Conservation (phyloP, 2,329 filamentous ascomycete species). For the Colletotrichum paranaense region DNA sequence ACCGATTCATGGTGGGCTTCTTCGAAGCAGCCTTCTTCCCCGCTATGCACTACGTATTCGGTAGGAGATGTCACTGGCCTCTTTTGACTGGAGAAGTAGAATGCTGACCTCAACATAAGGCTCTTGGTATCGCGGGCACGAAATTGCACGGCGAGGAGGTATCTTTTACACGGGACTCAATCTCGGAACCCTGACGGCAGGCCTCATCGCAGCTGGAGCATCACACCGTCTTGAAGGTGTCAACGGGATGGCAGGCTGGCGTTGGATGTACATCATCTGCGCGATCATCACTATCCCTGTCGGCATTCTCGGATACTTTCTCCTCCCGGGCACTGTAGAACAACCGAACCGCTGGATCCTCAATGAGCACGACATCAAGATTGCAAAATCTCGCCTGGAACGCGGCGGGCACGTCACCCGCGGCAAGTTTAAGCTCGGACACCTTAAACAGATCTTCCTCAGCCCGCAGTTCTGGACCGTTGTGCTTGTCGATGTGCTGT, state of each 20-base stretch:
- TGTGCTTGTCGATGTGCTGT: conserved; percentile 50
- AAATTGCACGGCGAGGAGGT: conserved; percentile 51
- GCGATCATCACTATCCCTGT: conserved; percentile 55
- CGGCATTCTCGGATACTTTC: conserved; percentile 51
- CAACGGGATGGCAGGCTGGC: conserved; percentile 54
- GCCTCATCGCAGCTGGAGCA: conserved; percentile 56
- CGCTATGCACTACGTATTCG: conserved; percentile 52
- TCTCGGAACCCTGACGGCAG: conserved; percentile 56
- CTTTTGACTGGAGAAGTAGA: conserved; percentile 45
- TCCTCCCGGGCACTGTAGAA: conserved; percentile 47
- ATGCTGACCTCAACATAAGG: conserved; percentile 49
- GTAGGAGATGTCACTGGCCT: conserved; percentile 34
- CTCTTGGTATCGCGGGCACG: conserved; percentile 61
- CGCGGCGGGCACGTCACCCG: conserved; percentile 54
- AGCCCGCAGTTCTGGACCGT: conserved; percentile 53
- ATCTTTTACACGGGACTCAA: conserved; percentile 57
- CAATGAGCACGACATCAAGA: conserved; percentile 41
- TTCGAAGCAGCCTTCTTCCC: conserved; percentile 47
- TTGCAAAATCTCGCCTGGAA: conserved; percentile 44
- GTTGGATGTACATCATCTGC: conserved; percentile 59
- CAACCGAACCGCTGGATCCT: conserved; percentile 44
- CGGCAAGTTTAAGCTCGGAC: conserved; percentile 48
- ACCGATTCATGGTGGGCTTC: conserved; percentile 49
- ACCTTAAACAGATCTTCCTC: conserved; percentile 47
- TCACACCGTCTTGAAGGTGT: conserved; percentile 55